Percentiles rank a stretch among this genome's conserved stretches.
phyloP scores from a whole-genome alignment of 768 basidiomycete species.

The Dacryopinax primogenitus region DNA sequence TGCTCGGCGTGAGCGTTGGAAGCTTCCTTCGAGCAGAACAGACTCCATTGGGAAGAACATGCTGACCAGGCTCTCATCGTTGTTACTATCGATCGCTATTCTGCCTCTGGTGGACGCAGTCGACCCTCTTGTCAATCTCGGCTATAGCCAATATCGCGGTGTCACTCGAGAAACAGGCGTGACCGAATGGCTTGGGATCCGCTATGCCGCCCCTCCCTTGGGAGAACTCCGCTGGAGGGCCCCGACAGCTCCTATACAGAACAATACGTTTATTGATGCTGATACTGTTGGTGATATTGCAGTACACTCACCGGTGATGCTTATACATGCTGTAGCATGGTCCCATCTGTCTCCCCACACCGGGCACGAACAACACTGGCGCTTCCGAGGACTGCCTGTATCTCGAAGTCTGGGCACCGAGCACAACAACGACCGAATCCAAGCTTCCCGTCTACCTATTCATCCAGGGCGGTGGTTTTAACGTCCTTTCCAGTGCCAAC shows the following conservation, averaged over 20 bases:
- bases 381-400: conserved; percentile 16
- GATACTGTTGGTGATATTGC: neutral
- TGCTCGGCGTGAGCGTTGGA: no score
- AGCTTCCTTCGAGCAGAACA: no score
- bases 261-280: neutral
- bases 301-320: neutral
- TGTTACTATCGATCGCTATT: neutral
- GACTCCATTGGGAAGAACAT: neutral
- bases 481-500: conserved; percentile 10
- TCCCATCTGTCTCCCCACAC: neutral
- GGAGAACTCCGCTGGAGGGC: conserved; percentile 2
- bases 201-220: neutral
- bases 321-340: neutral
- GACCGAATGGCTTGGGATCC: neutral
- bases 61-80: neutral
- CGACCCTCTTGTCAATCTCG: neutral
- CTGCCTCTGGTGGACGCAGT: neutral
- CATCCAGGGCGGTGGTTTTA: conserved; percentile 17
- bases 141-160: neutral
- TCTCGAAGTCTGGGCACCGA: conserved; percentile 16
- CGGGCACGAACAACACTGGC: neutral
- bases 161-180: neutral
- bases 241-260: neutral
- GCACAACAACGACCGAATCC: conserved; percentile 8
- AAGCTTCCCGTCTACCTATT: conserved; percentile 17